Percentiles rank a stretch among this genome's conserved stretches.
Evolutionary conservation across 177 flowering plant genomes (phyloP).

Genomic region (Tripterygium wilfordii): DNA sequence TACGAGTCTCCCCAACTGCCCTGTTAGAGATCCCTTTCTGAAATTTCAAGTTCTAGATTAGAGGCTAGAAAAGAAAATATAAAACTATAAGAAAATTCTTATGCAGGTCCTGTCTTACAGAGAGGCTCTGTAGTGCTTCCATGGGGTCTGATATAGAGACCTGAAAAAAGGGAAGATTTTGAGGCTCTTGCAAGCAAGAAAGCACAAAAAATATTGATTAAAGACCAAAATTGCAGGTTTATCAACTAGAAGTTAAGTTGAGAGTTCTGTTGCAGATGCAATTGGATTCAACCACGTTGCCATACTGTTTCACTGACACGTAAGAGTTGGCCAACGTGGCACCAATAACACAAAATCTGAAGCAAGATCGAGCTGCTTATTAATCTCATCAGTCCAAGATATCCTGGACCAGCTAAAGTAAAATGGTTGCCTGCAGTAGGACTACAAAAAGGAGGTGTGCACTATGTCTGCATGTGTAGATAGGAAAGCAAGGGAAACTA

Average conservation of each 20-base stretch:
- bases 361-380: too few relatives aligned
- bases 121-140: conserved; percentile 53
- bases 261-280: too few relatives aligned
- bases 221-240: too few relatives aligned
- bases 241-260: too few relatives aligned
- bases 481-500: background rate
- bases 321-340: too few relatives aligned
- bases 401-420: too few relatives aligned
- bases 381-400: too few relatives aligned
- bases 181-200: background rate
- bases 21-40: conserved; percentile 77
- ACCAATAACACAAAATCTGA: too few relatives aligned
- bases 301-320: too few relatives aligned
- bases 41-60: conserved; percentile 18
- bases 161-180: conserved; percentile 31
- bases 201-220: background rate
- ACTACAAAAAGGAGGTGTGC: too few relatives aligned
- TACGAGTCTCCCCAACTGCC: conserved; percentile 96
- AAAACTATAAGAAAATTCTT: background rate
- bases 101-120: conserved; percentile 46
- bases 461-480: background rate
- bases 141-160: conserved; percentile 37
- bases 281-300: too few relatives aligned
- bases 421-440: too few relatives aligned
- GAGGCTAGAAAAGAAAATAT: background rate